These are phyloP conservation scores for Globisporangium ultimum DNA, from an alignment of 352 stramenopile species.

Conservation along the genomic window DNA sequence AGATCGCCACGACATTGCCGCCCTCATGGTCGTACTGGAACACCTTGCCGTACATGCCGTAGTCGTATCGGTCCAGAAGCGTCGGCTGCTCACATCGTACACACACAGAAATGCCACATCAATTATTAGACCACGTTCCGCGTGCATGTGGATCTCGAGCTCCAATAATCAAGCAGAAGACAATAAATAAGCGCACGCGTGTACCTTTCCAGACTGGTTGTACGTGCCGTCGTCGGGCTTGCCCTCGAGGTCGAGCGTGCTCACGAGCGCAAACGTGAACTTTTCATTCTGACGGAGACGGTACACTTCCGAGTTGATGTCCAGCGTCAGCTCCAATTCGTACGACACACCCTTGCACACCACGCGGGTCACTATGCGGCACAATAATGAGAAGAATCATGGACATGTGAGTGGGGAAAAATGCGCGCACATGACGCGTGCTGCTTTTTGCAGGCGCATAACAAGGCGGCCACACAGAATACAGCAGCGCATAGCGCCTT, in stretches of 20 bases:
- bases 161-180: too few relatives aligned
- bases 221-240: conserved; percentile 94
- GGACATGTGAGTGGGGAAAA: not conserved
- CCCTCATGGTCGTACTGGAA: conserved; percentile 97
- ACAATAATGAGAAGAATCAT: too few relatives aligned
- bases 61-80: conserved; percentile 97
- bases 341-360: conserved; percentile 96
- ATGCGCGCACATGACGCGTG: not conserved
- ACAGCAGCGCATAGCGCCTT: not conserved
- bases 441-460: too few relatives aligned
- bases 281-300: conserved; percentile 94
- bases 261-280: conserved; percentile 95
- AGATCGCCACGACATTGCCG: conserved; percentile 92
- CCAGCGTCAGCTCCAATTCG: conserved; percentile 96
- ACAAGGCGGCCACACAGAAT: not conserved
- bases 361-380: conserved; percentile 88
- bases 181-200: conserved; percentile 5
- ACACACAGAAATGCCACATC: not conserved
- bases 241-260: conserved; percentile 95
- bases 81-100: conserved; percentile 46
- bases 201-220: conserved; percentile 88
- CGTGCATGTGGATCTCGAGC: too few relatives aligned
- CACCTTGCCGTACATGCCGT: conserved; percentile 98
- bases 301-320: conserved; percentile 99
- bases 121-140: too few relatives aligned